phyloP scores from a whole-genome alignment of 164 flowering plant species.

The Liquidambar formosana region DNA sequence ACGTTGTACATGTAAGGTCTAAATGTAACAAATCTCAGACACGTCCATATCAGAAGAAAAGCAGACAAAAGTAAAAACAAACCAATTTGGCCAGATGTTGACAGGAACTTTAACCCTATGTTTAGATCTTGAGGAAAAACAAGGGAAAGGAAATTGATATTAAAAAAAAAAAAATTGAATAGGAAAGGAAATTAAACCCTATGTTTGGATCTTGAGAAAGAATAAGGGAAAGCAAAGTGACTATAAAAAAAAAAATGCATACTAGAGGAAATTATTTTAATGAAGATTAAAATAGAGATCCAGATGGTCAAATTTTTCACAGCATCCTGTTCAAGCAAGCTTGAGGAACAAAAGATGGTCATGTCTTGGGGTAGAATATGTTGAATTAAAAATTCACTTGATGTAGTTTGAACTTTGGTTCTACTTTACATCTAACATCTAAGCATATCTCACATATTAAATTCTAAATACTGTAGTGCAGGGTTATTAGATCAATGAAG shows the following conservation, averaged over 20 bases:
- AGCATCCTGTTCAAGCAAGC: not conserved
- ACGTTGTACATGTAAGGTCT: no score
- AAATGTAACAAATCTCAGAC: not conserved
- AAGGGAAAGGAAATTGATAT: no score
- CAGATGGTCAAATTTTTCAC: no score
- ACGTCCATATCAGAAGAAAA: not conserved
- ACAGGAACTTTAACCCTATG: not conserved
- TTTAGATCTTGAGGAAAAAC: no score
- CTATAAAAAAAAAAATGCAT: no score
- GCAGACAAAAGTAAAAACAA: not conserved
- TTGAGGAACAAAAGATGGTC: not conserved
- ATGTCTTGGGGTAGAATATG: not conserved
- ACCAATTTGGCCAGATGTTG: not conserved
- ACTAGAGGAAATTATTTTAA: no score
- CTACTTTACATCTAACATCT: not conserved
- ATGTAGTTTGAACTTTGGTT: not conserved
- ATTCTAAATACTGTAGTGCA: not conserved
- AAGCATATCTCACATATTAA: not conserved
- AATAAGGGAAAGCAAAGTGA: no score
- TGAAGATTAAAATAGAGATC: no score
- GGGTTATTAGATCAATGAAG: not conserved
- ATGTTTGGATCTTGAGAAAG: no score
- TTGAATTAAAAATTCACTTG: not conserved
- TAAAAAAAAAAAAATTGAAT: no score
- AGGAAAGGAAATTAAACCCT: not conserved